These are phyloP conservation scores for Wickerhamomyces hampshirensis DNA, from an alignment of 805 yeast genomes.

Conservation along the genomic window DNA sequence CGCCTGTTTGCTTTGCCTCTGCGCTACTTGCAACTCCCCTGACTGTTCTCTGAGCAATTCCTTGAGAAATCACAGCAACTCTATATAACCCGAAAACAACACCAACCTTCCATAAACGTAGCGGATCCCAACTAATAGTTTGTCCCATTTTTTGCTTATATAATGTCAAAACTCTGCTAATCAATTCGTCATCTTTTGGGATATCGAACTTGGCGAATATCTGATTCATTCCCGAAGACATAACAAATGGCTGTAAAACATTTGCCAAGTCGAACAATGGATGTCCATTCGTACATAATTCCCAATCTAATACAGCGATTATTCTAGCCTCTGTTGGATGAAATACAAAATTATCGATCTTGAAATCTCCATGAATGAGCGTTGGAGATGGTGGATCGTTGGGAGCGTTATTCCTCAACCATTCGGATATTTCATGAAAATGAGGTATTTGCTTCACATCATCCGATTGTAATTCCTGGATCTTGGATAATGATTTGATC, in stretches of 20 bases:
- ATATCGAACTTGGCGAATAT: constrained; percentile 23
- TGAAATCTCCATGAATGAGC: constrained; percentile 61
- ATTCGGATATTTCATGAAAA: constrained; percentile 36
- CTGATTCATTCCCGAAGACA: constrained; percentile 36
- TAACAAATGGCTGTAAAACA: constrained; percentile 47
- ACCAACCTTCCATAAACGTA: constrained; percentile 43
- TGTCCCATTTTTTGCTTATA: constrained; percentile 10
- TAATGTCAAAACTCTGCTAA: constrained; percentile 14
- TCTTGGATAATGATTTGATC: constrained; percentile 39
- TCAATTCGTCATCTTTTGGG: constrained; percentile 8
- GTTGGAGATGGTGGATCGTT: constrained; percentile 38
- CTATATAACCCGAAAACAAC: constrained; percentile 52
- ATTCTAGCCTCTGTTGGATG: constrained; percentile 47
- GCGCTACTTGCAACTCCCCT: constrained; percentile 52
- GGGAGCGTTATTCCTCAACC: constrained; percentile 42
- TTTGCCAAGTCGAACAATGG: constrained; percentile 61
- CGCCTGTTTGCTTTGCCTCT: constrained; percentile 38
- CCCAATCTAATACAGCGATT: constrained; percentile 62
- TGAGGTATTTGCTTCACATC: constrained; percentile 44
- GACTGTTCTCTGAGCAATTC: constrained; percentile 51
- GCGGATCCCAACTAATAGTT: constrained; percentile 24
- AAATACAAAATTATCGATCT: constrained; percentile 59
- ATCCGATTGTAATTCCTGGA: constrained; percentile 34
- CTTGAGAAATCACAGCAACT: constrained; percentile 54
- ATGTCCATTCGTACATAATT: constrained; percentile 58